Percentiles rank a stretch among this genome's conserved stretches.
Conservation (phyloP, 2,329 filamentous ascomycete species). For the Corinectria fuckeliana region DNA sequence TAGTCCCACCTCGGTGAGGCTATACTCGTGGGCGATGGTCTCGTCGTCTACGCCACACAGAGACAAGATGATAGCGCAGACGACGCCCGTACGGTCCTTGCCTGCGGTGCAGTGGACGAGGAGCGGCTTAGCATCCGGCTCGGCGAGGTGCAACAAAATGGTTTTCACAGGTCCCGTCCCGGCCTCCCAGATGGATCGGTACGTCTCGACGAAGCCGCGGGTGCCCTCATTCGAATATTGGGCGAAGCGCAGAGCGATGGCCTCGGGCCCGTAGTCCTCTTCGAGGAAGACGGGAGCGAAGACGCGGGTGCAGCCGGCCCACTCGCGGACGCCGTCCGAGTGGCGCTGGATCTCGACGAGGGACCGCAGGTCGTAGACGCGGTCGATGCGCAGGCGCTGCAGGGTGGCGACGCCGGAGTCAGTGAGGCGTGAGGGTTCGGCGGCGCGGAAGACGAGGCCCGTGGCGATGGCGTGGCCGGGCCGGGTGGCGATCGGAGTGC, state of each 20-base stretch:
- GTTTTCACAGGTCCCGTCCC: conserved; percentile 59
- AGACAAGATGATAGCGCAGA: conserved; percentile 69
- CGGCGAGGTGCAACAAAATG: conserved; percentile 62
- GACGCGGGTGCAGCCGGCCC: conserved; percentile 53
- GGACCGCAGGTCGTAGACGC: conserved; percentile 74
- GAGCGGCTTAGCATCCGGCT: conserved; percentile 53
- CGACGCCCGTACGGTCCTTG: conserved; percentile 77
- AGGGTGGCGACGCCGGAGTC: conserved; percentile 59
- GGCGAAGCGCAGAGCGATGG: conserved; percentile 64
- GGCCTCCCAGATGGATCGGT: conserved; percentile 64
- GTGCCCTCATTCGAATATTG: conserved; percentile 64
- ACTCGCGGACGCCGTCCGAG: conserved; percentile 39
- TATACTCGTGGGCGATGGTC: conserved; percentile 71
- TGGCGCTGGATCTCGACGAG: conserved; percentile 61
- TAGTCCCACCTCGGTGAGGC: conserved; percentile 69
- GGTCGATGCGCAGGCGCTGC: conserved; percentile 62
- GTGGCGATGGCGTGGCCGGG: conserved; percentile 60
- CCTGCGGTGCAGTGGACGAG: conserved; percentile 78
- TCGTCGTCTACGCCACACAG: conserved; percentile 67
- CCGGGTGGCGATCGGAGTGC: conserved; percentile 56
- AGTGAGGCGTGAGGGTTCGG: conserved; percentile 67
- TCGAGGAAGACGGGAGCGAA: conserved; percentile 71
- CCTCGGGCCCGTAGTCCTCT: conserved; percentile 66
- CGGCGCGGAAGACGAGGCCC: conserved; percentile 70
- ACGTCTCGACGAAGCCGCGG: conserved; percentile 68